Evolutionary conservation across 805 yeast species (phyloP).

Genomic region (Suhomyces kilbournensis): DNA sequence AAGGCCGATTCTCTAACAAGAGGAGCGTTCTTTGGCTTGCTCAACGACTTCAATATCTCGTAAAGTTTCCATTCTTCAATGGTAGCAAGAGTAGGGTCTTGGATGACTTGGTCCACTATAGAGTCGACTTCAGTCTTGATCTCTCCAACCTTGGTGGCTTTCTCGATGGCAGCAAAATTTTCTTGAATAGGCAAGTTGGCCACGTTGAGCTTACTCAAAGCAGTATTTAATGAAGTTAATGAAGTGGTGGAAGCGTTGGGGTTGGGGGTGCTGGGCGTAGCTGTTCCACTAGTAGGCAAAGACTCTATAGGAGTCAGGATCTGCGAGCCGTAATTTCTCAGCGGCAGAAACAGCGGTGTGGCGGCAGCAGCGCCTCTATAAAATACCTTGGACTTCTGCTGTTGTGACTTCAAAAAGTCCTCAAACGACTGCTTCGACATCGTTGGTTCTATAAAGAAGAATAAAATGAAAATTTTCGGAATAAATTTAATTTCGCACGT

Average conservation of each 20-base stretch:
- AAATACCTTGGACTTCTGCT: slow-evolving; percentile 31
- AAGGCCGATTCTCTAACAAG: slow-evolving; percentile 75
- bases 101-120: slow-evolving; percentile 46
- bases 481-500: background rate
- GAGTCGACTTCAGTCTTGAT: slow-evolving; percentile 52
- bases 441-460: background rate
- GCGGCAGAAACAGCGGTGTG: background rate
- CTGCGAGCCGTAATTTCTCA: slow-evolving; percentile 5
- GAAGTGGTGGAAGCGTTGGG: slow-evolving; percentile 62
- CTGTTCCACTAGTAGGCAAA: slow-evolving; percentile 33
- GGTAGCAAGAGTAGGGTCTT: slow-evolving; percentile 37
- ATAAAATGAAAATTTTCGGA: background rate
- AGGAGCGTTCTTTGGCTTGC: slow-evolving; percentile 71
- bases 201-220: slow-evolving; percentile 57
- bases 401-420: slow-evolving; percentile 43
- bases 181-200: slow-evolving; percentile 65
- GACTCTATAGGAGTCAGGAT: slow-evolving; percentile 26
- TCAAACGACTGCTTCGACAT: slow-evolving; percentile 39
- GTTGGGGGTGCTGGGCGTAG: slow-evolving; percentile 32
- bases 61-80: slow-evolving; percentile 64
- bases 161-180: slow-evolving; percentile 49
- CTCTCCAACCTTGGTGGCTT: slow-evolving; percentile 51
- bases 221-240: slow-evolving; percentile 66
- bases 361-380: background rate
- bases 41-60: slow-evolving; percentile 61